Conservation (phyloP, 169 alveolate species). For the Cryptosporidium viatorum region DNA sequence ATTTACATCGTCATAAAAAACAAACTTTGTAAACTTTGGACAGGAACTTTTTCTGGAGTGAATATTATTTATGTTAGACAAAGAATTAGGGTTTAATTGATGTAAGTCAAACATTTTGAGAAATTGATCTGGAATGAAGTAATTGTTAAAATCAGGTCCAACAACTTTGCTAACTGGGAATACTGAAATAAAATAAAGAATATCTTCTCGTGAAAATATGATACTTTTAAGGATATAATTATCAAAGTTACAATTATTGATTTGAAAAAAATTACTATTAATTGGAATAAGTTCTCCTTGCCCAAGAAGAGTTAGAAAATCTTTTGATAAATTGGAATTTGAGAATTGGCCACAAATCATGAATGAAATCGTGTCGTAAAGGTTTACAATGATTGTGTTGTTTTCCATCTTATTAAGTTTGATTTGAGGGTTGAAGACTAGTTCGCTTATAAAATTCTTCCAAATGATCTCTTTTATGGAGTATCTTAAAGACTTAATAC, state of each 20-base stretch:
- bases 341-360: constrained; percentile 30
- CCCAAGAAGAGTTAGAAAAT: constrained; percentile 32
- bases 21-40: background rate
- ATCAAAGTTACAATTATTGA: background rate
- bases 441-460: constrained; percentile 55
- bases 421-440: constrained; percentile 8
- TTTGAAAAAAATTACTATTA: background rate
- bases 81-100: background rate
- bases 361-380: constrained; percentile 20
- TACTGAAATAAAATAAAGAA: constrained; percentile 35
- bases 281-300: constrained; percentile 51
- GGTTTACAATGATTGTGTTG: background rate
- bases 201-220: constrained; percentile 18
- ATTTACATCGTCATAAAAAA: background rate
- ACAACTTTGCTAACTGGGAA: constrained; percentile 60
- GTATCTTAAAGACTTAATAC: constrained; percentile 57
- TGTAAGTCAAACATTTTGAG: background rate
- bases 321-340: background rate
- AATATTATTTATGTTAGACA: background rate
- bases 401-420: background rate
- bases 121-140: constrained; percentile 2
- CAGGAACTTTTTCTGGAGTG: background rate
- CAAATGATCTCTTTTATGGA: constrained; percentile 55
- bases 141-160: constrained; percentile 60
- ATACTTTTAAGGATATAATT: constrained; percentile 10